Evolutionary conservation across 768 basidiomycete genomes (phyloP).

Genomic region (Cystoderma amianthinum): DNA sequence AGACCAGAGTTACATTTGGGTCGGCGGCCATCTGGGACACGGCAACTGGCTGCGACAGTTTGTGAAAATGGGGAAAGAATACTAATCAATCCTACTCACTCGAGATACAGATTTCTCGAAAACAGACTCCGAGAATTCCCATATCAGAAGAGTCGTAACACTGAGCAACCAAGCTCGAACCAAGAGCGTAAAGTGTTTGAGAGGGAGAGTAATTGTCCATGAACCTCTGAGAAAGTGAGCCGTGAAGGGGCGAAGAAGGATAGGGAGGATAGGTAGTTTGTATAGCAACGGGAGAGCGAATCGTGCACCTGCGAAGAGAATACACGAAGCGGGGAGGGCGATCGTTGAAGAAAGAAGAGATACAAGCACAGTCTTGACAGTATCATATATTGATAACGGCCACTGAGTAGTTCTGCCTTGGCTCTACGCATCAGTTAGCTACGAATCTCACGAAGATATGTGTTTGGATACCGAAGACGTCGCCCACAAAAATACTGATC

Average conservation of each 20-base stretch:
- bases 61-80: conserved; percentile 1
- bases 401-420: neutral
- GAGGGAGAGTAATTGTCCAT: conserved; percentile 46
- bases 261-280: conserved; percentile 43
- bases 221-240: conserved; percentile 56
- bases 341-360: conserved; percentile 32
- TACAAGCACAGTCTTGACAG: conserved; percentile 20
- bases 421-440: conserved; percentile 1
- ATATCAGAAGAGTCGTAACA: conserved; percentile 42
- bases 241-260: conserved; percentile 50
- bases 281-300: conserved; percentile 44
- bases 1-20: conserved; percentile 49
- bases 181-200: conserved; percentile 37
- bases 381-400: neutral
- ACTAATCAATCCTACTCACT: conserved; percentile 24
- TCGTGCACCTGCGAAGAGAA: conserved; percentile 43
- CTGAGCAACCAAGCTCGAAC: conserved; percentile 43
- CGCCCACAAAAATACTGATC: conserved; percentile 43
- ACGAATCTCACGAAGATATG: neutral
- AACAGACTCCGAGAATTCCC: conserved; percentile 57
- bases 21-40: conserved; percentile 41
- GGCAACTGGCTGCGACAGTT: conserved; percentile 33
- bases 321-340: conserved; percentile 26
- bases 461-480: conserved; percentile 1
- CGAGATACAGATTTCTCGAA: conserved; percentile 57